These are phyloP conservation scores for Scutellaria galericulata DNA, from an alignment of 257 asterid species.

Conservation along the genomic window DNA sequence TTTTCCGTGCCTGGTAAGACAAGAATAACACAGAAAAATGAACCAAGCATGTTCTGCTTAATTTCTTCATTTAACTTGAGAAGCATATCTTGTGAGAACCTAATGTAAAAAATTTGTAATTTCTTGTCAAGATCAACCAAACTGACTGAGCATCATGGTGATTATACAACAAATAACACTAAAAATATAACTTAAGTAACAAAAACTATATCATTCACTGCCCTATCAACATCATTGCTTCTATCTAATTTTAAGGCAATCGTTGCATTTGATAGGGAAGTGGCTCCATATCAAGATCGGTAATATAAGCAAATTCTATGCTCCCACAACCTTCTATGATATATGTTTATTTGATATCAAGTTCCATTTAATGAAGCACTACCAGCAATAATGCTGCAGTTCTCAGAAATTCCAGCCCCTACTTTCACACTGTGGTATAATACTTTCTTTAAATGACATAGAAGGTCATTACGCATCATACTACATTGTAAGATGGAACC, in stretches of 20 bases:
- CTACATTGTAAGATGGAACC: neutral
- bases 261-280: neutral
- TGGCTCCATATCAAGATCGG: neutral
- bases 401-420: neutral
- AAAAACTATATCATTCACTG: neutral
- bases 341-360: neutral
- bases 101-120: neutral
- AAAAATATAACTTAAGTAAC: neutral
- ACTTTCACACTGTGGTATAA: neutral
- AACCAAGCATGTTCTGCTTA: slow-evolving; percentile 12
- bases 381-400: neutral
- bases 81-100: too few relatives aligned
- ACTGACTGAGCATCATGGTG: neutral
- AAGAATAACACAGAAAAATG: slow-evolving; percentile 14
- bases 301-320: neutral
- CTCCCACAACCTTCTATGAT: neutral
- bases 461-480: neutral
- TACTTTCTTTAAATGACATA: slow-evolving; percentile 8
- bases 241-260: neutral
- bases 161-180: neutral
- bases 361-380: slow-evolving; percentile 15
- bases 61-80: slow-evolving; percentile 21
- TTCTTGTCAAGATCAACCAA: neutral
- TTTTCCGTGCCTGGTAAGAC: slow-evolving; percentile 66
- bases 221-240: neutral